Evolutionary conservation across 352 stramenopile genomes (phyloP).

Genomic region (Phytopythium litorale): DNA sequence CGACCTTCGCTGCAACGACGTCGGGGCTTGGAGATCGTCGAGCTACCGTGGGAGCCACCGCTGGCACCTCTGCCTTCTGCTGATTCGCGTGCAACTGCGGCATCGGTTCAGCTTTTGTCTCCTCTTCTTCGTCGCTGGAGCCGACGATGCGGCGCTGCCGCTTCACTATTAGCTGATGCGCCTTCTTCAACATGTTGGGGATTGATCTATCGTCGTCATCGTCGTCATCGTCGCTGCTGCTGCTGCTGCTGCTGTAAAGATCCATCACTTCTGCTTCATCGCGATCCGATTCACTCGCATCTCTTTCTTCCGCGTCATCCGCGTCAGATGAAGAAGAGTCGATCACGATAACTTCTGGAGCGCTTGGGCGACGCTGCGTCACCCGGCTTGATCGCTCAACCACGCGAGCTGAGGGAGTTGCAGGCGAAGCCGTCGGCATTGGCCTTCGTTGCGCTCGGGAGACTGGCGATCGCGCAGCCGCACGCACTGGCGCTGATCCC

Average conservation of each 20-base stretch:
- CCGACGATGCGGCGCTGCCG: not conserved
- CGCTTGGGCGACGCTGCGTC: slow-evolving; percentile 10
- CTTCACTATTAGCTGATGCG: not conserved
- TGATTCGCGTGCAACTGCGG: not conserved
- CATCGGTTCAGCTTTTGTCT: not conserved
- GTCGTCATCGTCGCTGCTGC: slow-evolving; percentile 13
- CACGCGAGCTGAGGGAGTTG: not conserved
- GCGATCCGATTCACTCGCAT: not conserved
- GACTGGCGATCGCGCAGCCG: not conserved
- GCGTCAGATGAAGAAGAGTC: slow-evolving; percentile 7
- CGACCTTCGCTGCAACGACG: not conserved
- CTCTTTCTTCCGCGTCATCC: not conserved
- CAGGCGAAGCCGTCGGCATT: not conserved
- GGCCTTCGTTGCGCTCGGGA: not conserved
- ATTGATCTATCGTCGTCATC: slow-evolving; percentile 4
- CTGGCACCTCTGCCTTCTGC: not conserved
- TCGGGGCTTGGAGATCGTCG: not conserved
- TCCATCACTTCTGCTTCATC: not conserved
- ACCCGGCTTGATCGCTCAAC: not conserved
- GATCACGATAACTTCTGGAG: slow-evolving; percentile 21
- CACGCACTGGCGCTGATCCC: not conserved
- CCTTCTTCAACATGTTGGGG: slow-evolving; percentile 8
- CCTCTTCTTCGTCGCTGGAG: not conserved
- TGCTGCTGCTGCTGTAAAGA: not conserved
- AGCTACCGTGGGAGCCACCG: not conserved